These are phyloP conservation scores for Saccharomyces hybrid DNA, from an alignment of 1,139 yeast genomes.

Conservation along the genomic window DNA sequence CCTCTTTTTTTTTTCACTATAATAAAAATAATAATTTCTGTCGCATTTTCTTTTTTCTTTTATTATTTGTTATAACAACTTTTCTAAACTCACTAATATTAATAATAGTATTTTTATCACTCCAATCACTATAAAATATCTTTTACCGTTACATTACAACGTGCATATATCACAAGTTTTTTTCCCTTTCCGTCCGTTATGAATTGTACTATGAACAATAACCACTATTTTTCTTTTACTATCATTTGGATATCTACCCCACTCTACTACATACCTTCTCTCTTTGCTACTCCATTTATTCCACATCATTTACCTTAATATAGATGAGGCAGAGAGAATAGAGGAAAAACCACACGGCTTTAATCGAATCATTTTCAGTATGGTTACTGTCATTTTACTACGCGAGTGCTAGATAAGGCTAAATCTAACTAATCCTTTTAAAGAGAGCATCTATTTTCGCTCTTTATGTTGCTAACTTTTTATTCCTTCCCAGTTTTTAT, in stretches of 20 bases:
- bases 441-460: not conserved
- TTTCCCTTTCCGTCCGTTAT: not conserved
- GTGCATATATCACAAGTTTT: not conserved
- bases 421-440: not conserved
- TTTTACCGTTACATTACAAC: not conserved
- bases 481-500: not conserved
- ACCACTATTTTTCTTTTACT: not conserved
- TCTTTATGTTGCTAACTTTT: not conserved
- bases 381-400: not conserved
- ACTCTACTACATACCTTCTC: not conserved
- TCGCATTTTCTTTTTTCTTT: not conserved
- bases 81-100: not conserved
- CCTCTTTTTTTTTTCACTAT: not conserved
- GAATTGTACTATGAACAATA: not conserved
- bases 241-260: not conserved
- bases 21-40: not conserved
- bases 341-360: not conserved
- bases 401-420: not conserved
- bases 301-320: not conserved
- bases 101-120: not conserved
- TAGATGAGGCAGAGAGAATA: not conserved
- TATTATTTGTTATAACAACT: not conserved
- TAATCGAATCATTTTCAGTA: not conserved
- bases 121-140: not conserved
- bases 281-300: not conserved